Conservation (phyloP, 225 moss, liverwort and hornwort species). For the Sphagnum contortum region DNA sequence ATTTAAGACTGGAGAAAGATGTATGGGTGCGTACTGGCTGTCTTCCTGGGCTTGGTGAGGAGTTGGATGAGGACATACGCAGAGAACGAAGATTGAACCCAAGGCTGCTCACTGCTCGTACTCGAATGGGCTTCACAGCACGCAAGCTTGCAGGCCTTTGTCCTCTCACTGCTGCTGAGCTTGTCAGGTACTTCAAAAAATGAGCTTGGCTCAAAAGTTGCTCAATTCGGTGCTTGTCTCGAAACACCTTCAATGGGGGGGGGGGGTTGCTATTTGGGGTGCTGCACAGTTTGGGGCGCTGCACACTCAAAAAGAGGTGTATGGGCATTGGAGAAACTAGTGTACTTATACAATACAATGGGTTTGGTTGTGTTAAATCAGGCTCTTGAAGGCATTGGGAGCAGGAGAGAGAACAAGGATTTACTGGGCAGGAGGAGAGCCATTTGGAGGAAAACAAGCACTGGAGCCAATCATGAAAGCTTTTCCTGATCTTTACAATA, state of each 20-base stretch:
- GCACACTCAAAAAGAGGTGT: too few relatives aligned
- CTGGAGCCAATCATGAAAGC: constrained; percentile 16
- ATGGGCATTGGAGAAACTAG: too few relatives aligned
- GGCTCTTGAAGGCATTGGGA: constrained; percentile 52
- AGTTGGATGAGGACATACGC: constrained; percentile 32
- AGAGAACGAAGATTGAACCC: constrained; percentile 33
- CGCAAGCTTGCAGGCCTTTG: constrained; percentile 51
- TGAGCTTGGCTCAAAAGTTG: background rate
- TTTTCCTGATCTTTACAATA: constrained; percentile 44
- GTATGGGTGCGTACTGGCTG: constrained; percentile 71
- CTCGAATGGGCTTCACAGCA: constrained; percentile 20
- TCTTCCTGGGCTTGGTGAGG: constrained; percentile 38
- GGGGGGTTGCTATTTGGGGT: background rate
- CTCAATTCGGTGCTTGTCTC: background rate
- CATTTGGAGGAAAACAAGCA: constrained; percentile 33
- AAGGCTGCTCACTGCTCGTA: constrained; percentile 29
- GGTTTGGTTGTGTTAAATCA: constrained; percentile 2
- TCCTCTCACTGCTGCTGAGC: constrained; percentile 47
- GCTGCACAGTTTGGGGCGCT: too few relatives aligned
- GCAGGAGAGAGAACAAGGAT: constrained; percentile 38
- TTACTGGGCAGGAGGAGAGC: constrained; percentile 57
- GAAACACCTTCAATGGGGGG: background rate
- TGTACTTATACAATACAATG: too few relatives aligned
- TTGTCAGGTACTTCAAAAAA: constrained; percentile 28
- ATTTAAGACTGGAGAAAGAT: constrained; percentile 56